Evolutionary conservation across 768 basidiomycete species (phyloP).

Genomic region (Clitopilus hobsonii): DNA sequence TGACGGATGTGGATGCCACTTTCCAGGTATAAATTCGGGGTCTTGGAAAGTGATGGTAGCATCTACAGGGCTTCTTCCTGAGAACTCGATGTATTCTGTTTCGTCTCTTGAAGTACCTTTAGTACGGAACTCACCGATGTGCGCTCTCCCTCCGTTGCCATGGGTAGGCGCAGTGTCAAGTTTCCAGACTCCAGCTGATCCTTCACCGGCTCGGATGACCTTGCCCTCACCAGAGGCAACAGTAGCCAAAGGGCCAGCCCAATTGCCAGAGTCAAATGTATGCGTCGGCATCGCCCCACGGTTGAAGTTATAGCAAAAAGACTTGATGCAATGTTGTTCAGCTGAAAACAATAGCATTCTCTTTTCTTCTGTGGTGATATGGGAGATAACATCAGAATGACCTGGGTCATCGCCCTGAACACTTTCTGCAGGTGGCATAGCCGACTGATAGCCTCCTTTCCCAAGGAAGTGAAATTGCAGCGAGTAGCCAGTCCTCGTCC

Average conservation of each 20-base stretch:
- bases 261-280: constrained; percentile 8
- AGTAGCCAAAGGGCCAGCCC: constrained; percentile 16
- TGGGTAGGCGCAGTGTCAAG: constrained; percentile 26
- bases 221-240: constrained; percentile 16
- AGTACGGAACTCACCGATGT: constrained; percentile 14
- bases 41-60: constrained; percentile 9
- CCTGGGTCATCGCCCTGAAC: not conserved
- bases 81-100: constrained; percentile 22
- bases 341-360: constrained; percentile 9
- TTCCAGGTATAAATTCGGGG: not conserved
- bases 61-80: constrained; percentile 15
- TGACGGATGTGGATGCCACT: not conserved
- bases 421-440: not conserved
- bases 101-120: constrained; percentile 16
- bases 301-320: constrained; percentile 12
- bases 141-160: constrained; percentile 14
- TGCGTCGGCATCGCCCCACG: not conserved
- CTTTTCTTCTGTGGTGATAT: constrained; percentile 2
- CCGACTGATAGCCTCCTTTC: not conserved
- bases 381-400: not conserved
- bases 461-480: constrained; percentile 8
- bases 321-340: constrained; percentile 9
- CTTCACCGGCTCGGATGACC: constrained; percentile 28
- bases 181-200: constrained; percentile 29
- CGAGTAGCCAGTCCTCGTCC: not conserved